These are phyloP conservation scores for Ceratocystis cubensis DNA, from an alignment of 2,329 filamentous ascomycete genomes.

Conservation along the genomic window DNA sequence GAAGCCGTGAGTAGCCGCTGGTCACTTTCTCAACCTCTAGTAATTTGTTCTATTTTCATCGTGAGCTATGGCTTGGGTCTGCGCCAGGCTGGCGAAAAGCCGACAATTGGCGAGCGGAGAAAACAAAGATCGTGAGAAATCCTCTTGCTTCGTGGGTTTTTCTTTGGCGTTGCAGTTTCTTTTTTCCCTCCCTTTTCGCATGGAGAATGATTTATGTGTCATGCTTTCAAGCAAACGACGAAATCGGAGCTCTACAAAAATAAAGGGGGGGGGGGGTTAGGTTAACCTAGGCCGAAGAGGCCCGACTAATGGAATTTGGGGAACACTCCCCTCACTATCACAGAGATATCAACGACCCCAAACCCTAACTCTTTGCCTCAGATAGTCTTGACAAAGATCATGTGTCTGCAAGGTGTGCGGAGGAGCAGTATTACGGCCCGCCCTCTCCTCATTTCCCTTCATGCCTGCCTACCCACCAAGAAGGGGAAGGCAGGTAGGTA, in stretches of 20 bases:
- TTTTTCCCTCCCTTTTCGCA: not conserved
- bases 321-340: too few species aligned
- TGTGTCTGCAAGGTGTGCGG: too few species aligned
- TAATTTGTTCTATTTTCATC: not conserved
- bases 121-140: not conserved
- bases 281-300: too few species aligned
- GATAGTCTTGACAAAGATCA: too few species aligned
- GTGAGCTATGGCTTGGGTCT: not conserved
- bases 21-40: not conserved
- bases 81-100: not conserved
- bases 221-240: not conserved
- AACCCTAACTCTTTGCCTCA: too few species aligned
- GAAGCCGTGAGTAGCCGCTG: conserved; percentile 10
- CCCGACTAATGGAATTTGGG: too few species aligned
- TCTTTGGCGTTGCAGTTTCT: not conserved
- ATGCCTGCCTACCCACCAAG: too few species aligned
- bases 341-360: too few species aligned
- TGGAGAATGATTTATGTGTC: not conserved
- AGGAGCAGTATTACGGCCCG: too few species aligned
- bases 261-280: too few species aligned
- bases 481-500: too few species aligned
- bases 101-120: conserved; percentile 18
- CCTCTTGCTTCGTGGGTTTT: not conserved
- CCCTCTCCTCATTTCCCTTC: too few species aligned
- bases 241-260: not conserved